phyloP scores from a whole-genome alignment of 148 eudicot species.

The Dysphania ambrosioides region DNA sequence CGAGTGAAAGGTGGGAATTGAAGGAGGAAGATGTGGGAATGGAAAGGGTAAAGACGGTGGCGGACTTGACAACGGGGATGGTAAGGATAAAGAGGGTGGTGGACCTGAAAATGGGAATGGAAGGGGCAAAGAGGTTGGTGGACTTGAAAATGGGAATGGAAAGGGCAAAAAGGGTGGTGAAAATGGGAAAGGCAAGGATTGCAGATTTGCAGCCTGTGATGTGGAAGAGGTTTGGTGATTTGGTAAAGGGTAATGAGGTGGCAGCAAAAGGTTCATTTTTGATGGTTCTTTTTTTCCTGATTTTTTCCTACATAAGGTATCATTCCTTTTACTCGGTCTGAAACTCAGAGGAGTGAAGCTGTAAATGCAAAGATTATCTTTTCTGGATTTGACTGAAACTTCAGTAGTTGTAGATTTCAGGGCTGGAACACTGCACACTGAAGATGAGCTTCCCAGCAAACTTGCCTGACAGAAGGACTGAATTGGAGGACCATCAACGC shows the following conservation, averaged over 20 bases:
- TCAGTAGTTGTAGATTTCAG: constrained; percentile 40
- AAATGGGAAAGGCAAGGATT: constrained; percentile 23
- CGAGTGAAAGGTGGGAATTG: constrained; percentile 9
- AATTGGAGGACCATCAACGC: constrained; percentile 54
- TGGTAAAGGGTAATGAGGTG: constrained; percentile 35
- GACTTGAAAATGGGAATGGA: constrained; percentile 18
- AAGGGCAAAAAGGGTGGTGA: constrained; percentile 25
- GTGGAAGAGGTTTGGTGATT: constrained; percentile 19
- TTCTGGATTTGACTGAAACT: constrained; percentile 56
- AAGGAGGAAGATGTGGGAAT: constrained; percentile 8
- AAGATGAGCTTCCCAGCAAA: constrained; percentile 42
- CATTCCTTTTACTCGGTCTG: constrained; percentile 45
- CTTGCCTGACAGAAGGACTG: constrained; percentile 58
- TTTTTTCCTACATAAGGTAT: constrained; percentile 45
- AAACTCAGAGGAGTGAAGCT: constrained; percentile 56
- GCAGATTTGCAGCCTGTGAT: constrained; percentile 4
- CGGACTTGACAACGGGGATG: constrained; percentile 11
- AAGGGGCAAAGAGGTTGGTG: constrained; percentile 26
- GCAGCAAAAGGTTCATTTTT: constrained; percentile 37
- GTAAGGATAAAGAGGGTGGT: constrained; percentile 27
- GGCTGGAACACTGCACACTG: constrained; percentile 47
- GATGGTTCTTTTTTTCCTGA: constrained; percentile 8
- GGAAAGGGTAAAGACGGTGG: constrained; percentile 1
- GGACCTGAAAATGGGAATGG: constrained; percentile 19
- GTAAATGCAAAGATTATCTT: constrained; percentile 45